Conservation (phyloP, 768 basidiomycete species). For the Boletellus ananas region DNA sequence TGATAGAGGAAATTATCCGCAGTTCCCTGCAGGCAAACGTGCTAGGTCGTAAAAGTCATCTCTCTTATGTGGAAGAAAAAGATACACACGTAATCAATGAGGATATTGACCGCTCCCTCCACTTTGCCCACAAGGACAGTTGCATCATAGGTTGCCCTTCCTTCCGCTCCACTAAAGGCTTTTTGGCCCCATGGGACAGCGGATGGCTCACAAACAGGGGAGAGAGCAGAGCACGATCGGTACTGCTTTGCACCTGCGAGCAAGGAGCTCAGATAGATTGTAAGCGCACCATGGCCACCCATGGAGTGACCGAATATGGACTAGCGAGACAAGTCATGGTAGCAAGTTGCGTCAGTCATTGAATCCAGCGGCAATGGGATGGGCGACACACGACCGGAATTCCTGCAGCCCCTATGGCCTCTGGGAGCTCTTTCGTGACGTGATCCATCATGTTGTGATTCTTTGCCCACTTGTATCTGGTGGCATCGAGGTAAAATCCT, state of each 20-base stretch:
- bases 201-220: slow-evolving; percentile 82
- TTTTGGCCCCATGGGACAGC: slow-evolving; percentile 90
- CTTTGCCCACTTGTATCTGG: slow-evolving; percentile 62
- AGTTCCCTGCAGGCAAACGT: slow-evolving; percentile 51
- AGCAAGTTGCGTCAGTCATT: not conserved
- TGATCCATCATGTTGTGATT: slow-evolving; percentile 90
- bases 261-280: slow-evolving; percentile 76
- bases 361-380: not conserved
- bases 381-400: slow-evolving; percentile 66
- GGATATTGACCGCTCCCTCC: slow-evolving; percentile 66
- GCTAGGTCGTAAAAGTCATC: not conserved
- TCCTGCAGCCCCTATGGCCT: slow-evolving; percentile 65
- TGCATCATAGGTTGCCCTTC: slow-evolving; percentile 72
- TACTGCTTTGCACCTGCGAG: slow-evolving; percentile 56
- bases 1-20: slow-evolving; percentile 83
- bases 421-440: slow-evolving; percentile 80
- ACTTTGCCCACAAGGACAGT: slow-evolving; percentile 69
- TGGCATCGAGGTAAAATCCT: slow-evolving; percentile 95
- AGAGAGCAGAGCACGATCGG: slow-evolving; percentile 85
- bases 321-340: slow-evolving; percentile 74
- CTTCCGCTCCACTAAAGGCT: slow-evolving; percentile 84
- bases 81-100: slow-evolving; percentile 78
- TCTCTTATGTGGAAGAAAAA: not conserved
- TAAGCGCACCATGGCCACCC: slow-evolving; percentile 95
- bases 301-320: slow-evolving; percentile 97